Evolutionary conservation across 2,329 filamentous ascomycete species (phyloP).

Genomic region (Microdochium nivale): DNA sequence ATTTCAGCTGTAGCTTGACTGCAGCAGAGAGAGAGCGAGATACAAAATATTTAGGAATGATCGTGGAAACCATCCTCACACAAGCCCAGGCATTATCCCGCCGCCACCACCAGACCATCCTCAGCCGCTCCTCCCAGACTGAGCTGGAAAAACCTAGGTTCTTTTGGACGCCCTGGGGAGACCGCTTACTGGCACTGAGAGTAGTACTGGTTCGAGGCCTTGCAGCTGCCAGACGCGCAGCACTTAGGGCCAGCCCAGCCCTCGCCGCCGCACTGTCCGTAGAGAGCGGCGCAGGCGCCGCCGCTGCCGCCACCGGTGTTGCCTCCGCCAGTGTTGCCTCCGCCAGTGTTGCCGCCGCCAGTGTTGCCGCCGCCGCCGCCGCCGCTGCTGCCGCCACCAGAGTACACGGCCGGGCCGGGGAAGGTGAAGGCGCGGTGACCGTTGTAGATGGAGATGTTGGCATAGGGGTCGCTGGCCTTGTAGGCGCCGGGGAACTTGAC

Average conservation of each 20-base stretch:
- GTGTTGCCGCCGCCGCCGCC: background rate
- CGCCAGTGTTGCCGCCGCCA: background rate
- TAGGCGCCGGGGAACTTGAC: constrained; percentile 48
- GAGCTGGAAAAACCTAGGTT: background rate
- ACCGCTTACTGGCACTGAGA: background rate
- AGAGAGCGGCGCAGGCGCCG: background rate
- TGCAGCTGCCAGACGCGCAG: background rate
- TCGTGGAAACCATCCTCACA: too few relatives aligned
- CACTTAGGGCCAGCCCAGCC: background rate
- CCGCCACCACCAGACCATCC: too few relatives aligned
- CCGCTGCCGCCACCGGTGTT: background rate
- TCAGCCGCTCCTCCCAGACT: too few relatives aligned
- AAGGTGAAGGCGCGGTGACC: background rate
- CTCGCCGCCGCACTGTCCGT: background rate
- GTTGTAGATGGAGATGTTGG: background rate
- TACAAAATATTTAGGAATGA: too few relatives aligned
- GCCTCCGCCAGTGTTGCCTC: background rate
- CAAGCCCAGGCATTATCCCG: too few relatives aligned
- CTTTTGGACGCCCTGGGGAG: too few relatives aligned
- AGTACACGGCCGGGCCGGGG: background rate
- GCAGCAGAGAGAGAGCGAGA: too few relatives aligned
- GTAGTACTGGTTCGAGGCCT: background rate
- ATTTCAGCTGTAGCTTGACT: too few relatives aligned
- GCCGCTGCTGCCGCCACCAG: background rate
- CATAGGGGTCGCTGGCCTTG: constrained; percentile 29